Percentiles rank a stretch among this genome's conserved stretches.
These are phyloP conservation scores for Acer saccharum DNA, from an alignment of 345 rosid species.

Conservation along the genomic window DNA sequence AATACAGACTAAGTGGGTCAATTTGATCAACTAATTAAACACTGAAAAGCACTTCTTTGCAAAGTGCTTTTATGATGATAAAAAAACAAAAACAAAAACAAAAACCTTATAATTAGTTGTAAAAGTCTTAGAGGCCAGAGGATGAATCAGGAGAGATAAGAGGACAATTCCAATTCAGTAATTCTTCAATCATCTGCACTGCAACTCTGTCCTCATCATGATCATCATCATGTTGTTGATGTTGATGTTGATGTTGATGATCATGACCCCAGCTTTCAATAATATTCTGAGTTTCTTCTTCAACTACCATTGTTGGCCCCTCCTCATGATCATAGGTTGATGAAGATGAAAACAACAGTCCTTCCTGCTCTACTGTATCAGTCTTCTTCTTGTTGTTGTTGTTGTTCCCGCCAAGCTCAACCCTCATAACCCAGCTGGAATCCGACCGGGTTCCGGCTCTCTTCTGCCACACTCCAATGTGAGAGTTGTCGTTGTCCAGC, in stretches of 20 bases:
- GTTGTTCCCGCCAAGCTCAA: slow-evolving; percentile 46
- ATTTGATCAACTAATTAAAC: background rate
- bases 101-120: background rate
- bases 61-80: background rate
- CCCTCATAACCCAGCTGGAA: slow-evolving; percentile 69
- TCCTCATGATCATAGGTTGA: background rate
- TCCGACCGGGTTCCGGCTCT: slow-evolving; percentile 56
- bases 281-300: slow-evolving; percentile 20
- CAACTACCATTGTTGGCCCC: background rate
- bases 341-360: slow-evolving; percentile 18
- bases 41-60: background rate
- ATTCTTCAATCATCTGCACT: slow-evolving; percentile 80
- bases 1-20: background rate
- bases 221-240: background rate
- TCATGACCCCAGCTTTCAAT: slow-evolving; percentile 8
- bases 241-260: no score
- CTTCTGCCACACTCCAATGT: slow-evolving; percentile 81
- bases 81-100: no score
- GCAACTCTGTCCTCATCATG: slow-evolving; percentile 59
- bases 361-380: background rate
- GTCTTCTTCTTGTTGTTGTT: background rate
- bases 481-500: slow-evolving; percentile 65
- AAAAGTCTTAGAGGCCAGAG: background rate
- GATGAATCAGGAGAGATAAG: background rate
- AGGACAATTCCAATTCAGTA: slow-evolving; percentile 60